These are phyloP conservation scores for Murraya koenigii DNA, from an alignment of 345 rosid species.

Conservation along the genomic window DNA sequence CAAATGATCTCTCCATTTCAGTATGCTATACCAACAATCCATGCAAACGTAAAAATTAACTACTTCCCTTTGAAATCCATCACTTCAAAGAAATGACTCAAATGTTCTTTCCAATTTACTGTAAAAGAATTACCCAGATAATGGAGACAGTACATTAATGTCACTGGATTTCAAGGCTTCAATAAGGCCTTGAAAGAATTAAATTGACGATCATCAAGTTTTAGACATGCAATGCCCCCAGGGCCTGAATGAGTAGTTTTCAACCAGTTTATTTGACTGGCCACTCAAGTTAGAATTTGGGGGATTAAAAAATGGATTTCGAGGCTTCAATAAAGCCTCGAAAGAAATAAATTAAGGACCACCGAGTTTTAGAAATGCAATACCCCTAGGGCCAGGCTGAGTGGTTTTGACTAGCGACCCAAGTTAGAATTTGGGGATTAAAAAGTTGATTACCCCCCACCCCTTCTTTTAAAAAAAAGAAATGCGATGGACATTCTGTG, in stretches of 20 bases:
- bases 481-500: not conserved
- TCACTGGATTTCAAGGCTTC: not conserved
- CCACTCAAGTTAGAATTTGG: no score
- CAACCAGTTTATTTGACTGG: no score
- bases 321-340: not conserved
- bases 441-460: no score
- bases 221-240: not conserved
- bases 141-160: not conserved
- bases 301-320: no score
- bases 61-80: not conserved
- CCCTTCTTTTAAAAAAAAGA: no score
- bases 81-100: not conserved
- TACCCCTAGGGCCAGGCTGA: no score
- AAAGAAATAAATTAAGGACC: not conserved
- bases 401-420: no score
- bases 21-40: not conserved
- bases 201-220: not conserved
- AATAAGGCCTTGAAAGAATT: not conserved
- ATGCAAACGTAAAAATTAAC: not conserved
- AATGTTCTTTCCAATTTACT: not conserved
- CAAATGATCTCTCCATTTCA: not conserved
- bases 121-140: not conserved
- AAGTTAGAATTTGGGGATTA: no score
- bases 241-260: no score
- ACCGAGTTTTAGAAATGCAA: not conserved